Evolutionary conservation across 1,284 basidiomycete genomes (phyloP).

Genomic region (Stygiomarasmius scandens): DNA sequence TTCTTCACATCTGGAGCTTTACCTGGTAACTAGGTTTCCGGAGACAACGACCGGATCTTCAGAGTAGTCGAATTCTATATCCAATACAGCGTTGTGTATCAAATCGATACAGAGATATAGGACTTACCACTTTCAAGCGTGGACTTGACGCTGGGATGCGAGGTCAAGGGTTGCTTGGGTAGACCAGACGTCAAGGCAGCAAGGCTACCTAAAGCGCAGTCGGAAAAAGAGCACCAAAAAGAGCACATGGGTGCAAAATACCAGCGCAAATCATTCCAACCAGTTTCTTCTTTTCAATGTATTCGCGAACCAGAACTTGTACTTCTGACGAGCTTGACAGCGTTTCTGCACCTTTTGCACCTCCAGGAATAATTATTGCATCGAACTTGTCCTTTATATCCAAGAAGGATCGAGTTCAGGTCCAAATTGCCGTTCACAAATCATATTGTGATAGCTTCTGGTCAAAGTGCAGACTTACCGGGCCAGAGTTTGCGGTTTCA

Average conservation of each 20-base stretch:
- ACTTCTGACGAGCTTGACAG: slow-evolving; percentile 64
- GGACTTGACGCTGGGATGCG: slow-evolving; percentile 76
- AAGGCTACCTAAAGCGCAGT: slow-evolving; percentile 56
- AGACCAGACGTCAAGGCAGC: slow-evolving; percentile 69
- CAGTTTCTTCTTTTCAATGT: slow-evolving; percentile 59
- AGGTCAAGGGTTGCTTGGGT: slow-evolving; percentile 69
- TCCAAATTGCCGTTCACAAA: not conserved
- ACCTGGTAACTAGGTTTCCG: slow-evolving; percentile 79
- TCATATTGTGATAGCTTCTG: not conserved
- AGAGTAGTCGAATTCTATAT: slow-evolving; percentile 71
- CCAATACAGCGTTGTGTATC: not conserved
- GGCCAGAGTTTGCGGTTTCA: slow-evolving; percentile 43
- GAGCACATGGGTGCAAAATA: slow-evolving; percentile 26
- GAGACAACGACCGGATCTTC: slow-evolving; percentile 81
- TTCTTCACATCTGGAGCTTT: slow-evolving; percentile 12
- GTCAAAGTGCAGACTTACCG: slow-evolving; percentile 36
- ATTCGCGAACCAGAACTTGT: slow-evolving; percentile 66
- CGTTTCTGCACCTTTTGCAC: slow-evolving; percentile 78
- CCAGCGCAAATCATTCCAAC: slow-evolving; percentile 88
- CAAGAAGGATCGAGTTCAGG: no score
- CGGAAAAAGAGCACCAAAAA: no score
- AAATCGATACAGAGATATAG: not conserved
- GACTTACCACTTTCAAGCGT: slow-evolving; percentile 59
- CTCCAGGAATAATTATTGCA: slow-evolving; percentile 78
- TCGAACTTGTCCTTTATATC: slow-evolving; percentile 65